Evolutionary conservation across 768 basidiomycete genomes (phyloP), one percentile per base, ranked within the genome.

Genomic region (Macrolepiota dolichaula): DNA sequence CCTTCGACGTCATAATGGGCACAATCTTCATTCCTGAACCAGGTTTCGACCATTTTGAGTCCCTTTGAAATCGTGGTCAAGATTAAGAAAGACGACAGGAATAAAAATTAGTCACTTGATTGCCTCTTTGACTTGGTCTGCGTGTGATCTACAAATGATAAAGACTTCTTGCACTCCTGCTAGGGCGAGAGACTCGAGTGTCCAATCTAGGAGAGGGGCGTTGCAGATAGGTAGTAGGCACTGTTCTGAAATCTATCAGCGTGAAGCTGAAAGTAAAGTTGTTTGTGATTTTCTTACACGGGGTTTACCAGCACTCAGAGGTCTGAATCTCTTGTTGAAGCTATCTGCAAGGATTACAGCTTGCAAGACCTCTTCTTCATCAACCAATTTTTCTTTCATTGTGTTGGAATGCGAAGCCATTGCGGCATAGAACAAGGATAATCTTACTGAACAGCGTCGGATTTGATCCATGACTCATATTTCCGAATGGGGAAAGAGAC

Each of bases 101-200:
- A 62, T 54, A 64, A 57, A 58, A 42, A 54, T 51, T 59, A 75
- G 87, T 70, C 66, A 96, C 96, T 81, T 84, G 68, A 98, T 92
- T 59, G 88, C 92, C 13, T 83, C 79, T 71, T 93, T 91, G 67
- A 98, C 88, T 67, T 89, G 87, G 54, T 90, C 88, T 9, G 93
- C 85, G 73, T 96, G 92, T 53, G 94, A 96, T 62, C 92, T 85
- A 71, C 95, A 96, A 67, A 98, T 87, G 50, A 99, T 90, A 71
- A 97, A 96, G 61, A 97, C 91, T 75, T 98, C 93, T 71, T 96
- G 92, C 37, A 99, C 94, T 57, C 94, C 94, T 36, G 94, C 93
- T n/a, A 97, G 80, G 29, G 93, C 88, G 37, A 99, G 84, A 71
- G 91, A 91, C 71, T 99, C 97, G 62, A 98, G 88, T 2, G 97